Conservation (phyloP, 495 filamentous ascomycete genomes). For the Geoglossum glabrum region DNA sequence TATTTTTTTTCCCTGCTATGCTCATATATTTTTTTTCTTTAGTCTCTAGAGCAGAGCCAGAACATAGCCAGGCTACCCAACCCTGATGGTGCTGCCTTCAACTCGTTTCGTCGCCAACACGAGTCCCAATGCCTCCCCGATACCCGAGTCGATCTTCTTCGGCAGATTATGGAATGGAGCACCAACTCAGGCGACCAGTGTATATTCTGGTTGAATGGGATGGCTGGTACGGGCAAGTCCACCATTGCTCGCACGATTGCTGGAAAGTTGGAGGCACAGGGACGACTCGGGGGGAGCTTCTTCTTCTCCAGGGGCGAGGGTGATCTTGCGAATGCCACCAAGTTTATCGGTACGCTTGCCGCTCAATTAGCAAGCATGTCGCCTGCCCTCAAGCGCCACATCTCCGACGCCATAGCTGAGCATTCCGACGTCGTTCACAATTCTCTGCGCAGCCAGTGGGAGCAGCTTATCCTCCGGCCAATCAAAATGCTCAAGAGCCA, state of each 20-base stretch:
- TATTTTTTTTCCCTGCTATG: too few species aligned
- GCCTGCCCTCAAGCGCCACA: not conserved
- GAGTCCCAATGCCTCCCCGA: constrained; percentile 13
- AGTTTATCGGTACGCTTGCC: constrained; percentile 8
- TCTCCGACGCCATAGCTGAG: constrained; percentile 5
- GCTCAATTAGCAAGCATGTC: not conserved
- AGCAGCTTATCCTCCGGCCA: constrained; percentile 7
- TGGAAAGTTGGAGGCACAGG: constrained; percentile 3
- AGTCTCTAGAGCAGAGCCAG: not conserved
- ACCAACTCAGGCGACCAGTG: not conserved
- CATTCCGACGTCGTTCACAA: not conserved
- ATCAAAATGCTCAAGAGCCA: constrained; percentile 4
- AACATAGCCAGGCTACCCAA: not conserved
- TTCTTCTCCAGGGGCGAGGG: constrained; percentile 5
- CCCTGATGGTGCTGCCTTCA: not conserved
- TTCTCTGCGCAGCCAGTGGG: constrained; percentile 8
- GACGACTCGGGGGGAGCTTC: constrained; percentile 3
- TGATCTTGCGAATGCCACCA: constrained; percentile 7
- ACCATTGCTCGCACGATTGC: constrained; percentile 9
- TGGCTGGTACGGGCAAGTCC: constrained; percentile 26
- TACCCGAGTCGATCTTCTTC: constrained; percentile 19
- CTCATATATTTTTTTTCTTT: too few species aligned
- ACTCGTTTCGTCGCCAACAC: not conserved
- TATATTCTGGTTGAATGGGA: constrained; percentile 26
- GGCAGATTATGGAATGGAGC: constrained; percentile 18